These are phyloP conservation scores for Phlegmacium glaucopus DNA, from an alignment of 768 basidiomycete genomes.

Conservation along the genomic window DNA sequence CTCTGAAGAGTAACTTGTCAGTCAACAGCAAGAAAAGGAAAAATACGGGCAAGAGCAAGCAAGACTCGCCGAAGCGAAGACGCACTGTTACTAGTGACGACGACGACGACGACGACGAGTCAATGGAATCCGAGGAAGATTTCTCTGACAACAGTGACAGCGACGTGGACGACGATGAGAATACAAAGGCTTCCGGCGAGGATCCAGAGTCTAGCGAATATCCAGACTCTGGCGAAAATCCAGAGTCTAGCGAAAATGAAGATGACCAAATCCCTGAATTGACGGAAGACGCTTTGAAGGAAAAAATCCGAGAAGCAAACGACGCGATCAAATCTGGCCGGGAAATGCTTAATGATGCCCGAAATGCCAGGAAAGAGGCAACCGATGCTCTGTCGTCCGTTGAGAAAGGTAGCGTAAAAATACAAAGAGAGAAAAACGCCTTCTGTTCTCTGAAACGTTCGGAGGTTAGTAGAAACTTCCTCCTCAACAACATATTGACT, in stretches of 20 bases:
- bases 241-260: conserved; percentile 24
- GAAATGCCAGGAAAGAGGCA: conserved; percentile 34
- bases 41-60: conserved; percentile 35
- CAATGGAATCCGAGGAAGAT: conserved; percentile 31
- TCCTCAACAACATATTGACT: not conserved
- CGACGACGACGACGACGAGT: conserved; percentile 35
- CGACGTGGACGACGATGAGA: conserved; percentile 19
- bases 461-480: conserved; percentile 32
- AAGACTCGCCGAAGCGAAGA: conserved; percentile 42
- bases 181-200: conserved; percentile 20
- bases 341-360: conserved; percentile 32
- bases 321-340: conserved; percentile 37
- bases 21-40: conserved; percentile 47
- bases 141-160: conserved; percentile 9
- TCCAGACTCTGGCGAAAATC: conserved; percentile 15
- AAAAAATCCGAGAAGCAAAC: conserved; percentile 41
- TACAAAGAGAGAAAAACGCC: conserved; percentile 58
- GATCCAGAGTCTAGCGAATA: conserved; percentile 29
- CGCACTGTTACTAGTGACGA: conserved; percentile 22
- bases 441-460: conserved; percentile 59
- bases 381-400: conserved; percentile 29
- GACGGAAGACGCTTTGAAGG: conserved; percentile 42
- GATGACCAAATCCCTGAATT: conserved; percentile 35
- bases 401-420: conserved; percentile 39
- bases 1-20: conserved; percentile 23